Conservation (phyloP, 495 filamentous ascomycete genomes). For the Chlorociboria aeruginascens region DNA sequence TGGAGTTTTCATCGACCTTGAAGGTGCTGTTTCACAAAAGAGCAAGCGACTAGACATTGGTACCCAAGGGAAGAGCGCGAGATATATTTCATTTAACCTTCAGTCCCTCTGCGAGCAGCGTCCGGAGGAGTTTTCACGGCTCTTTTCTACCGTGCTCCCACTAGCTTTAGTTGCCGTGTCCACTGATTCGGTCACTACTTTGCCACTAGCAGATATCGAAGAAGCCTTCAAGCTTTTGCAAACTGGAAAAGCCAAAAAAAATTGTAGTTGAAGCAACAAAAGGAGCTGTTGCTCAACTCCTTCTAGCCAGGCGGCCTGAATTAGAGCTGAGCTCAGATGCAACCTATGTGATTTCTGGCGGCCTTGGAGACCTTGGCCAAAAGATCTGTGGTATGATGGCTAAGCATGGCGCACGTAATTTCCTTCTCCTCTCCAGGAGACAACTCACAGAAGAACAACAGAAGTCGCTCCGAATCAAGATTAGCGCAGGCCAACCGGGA, state of each 20-base stretch:
- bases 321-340: slow-evolving; percentile 16
- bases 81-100: slow-evolving; percentile 3
- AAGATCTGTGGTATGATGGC: slow-evolving; percentile 37
- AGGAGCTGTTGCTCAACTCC: no score
- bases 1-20: slow-evolving; percentile 37
- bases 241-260: slow-evolving; percentile 38
- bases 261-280: slow-evolving; percentile 26
- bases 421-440: slow-evolving; percentile 45
- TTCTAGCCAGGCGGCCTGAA: background rate
- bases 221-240: slow-evolving; percentile 36
- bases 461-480: no score
- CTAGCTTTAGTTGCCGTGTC: no score
- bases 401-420: slow-evolving; percentile 38
- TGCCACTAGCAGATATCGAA: slow-evolving; percentile 30
- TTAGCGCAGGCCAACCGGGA: no score
- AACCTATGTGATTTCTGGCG: slow-evolving; percentile 46
- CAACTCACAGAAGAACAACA: no score
- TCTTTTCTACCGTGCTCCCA: background rate
- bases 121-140: slow-evolving; percentile 17
- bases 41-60: slow-evolving; percentile 20
- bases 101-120: background rate
- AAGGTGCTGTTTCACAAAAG: slow-evolving; percentile 20
- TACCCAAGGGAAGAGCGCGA: slow-evolving; percentile 22
- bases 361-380: slow-evolving; percentile 39
- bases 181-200: slow-evolving; percentile 23